These are phyloP conservation scores for Hirsutella minnesotensis DNA, from an alignment of 2,329 filamentous ascomycete species.

Conservation along the genomic window DNA sequence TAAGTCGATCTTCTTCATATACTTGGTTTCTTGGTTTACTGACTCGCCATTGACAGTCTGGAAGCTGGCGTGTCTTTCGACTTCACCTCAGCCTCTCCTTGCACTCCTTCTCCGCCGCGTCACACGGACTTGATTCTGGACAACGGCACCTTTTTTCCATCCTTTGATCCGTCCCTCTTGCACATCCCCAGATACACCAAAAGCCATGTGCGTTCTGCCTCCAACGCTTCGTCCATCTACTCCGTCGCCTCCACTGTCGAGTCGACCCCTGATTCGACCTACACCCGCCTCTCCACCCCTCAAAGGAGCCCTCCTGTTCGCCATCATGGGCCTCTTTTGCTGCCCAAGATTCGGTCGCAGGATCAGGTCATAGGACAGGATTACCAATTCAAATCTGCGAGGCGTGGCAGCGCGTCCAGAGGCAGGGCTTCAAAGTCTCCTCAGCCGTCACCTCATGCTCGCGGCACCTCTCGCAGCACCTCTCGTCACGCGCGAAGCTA, in stretches of 20 bases:
- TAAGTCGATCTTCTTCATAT: constrained; percentile 12
- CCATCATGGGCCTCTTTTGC: constrained; percentile 66
- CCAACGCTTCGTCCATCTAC: constrained; percentile 55
- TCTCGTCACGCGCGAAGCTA: constrained; percentile 44
- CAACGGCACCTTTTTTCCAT: constrained; percentile 20
- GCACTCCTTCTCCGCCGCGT: constrained; percentile 13
- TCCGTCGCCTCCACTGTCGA: constrained; percentile 42
- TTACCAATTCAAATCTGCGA: constrained; percentile 1
- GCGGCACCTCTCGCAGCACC: constrained; percentile 29
- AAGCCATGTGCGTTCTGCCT: constrained; percentile 50
- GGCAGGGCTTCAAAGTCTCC: constrained; percentile 14
- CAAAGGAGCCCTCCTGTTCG: constrained; percentile 57
- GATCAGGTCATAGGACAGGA: constrained; percentile 60
- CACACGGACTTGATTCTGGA: constrained; percentile 10
- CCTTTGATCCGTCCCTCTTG: constrained; percentile 44
- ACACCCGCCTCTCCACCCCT: constrained; percentile 59
- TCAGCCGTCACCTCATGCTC: constrained; percentile 7
- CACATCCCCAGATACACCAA: constrained; percentile 37
- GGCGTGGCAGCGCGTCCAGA: background rate
- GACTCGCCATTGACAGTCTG: constrained; percentile 30
- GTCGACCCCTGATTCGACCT: constrained; percentile 50
- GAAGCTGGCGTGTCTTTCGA: constrained; percentile 51
- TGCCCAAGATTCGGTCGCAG: constrained; percentile 78
- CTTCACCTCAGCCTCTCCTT: constrained; percentile 39
- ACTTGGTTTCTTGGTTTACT: background rate